Percentiles rank a stretch among this genome's conserved stretches.
Conservation (phyloP, 805 yeast species). For the Candida namnaoensis region DNA sequence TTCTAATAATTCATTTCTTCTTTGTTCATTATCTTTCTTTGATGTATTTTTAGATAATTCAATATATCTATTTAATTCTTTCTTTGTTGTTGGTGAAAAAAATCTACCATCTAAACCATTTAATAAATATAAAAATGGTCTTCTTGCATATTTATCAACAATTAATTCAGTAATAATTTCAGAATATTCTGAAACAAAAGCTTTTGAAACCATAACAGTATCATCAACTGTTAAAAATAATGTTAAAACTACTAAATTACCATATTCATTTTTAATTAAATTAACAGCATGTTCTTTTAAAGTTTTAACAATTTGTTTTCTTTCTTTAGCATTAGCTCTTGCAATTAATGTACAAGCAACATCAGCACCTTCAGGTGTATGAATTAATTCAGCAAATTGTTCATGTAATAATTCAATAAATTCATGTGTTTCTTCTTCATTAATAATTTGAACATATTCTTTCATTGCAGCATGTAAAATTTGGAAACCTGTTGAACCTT, state of each 20-base stretch:
- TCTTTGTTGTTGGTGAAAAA: constrained; percentile 64
- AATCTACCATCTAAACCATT: constrained; percentile 75
- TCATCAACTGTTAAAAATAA: constrained; percentile 87
- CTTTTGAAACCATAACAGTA: constrained; percentile 72
- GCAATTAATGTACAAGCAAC: constrained; percentile 81
- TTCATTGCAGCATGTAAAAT: constrained; percentile 94
- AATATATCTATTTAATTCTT: constrained; percentile 52
- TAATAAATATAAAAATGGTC: constrained; percentile 79
- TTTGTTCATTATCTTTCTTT: constrained; percentile 73
- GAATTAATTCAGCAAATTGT: constrained; percentile 90
- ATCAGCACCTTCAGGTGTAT: constrained; percentile 89
- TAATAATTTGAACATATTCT: constrained; percentile 71
- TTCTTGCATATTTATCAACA: constrained; percentile 70
- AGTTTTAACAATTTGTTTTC: constrained; percentile 66
- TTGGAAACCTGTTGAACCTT: constrained; percentile 95
- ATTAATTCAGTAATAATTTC: constrained; percentile 46
- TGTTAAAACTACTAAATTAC: constrained; percentile 72
- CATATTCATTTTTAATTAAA: constrained; percentile 77
- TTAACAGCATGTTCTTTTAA: constrained; percentile 71
- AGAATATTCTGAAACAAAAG: constrained; percentile 54
- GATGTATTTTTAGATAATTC: constrained; percentile 61
- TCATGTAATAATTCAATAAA: constrained; percentile 78
- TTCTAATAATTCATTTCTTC: constrained; percentile 62
- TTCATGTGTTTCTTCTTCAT: constrained; percentile 63
- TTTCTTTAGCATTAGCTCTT: constrained; percentile 83